phyloP scores from a whole-genome alignment of 129 eudicot species.

The Escallonia herrerae region DNA sequence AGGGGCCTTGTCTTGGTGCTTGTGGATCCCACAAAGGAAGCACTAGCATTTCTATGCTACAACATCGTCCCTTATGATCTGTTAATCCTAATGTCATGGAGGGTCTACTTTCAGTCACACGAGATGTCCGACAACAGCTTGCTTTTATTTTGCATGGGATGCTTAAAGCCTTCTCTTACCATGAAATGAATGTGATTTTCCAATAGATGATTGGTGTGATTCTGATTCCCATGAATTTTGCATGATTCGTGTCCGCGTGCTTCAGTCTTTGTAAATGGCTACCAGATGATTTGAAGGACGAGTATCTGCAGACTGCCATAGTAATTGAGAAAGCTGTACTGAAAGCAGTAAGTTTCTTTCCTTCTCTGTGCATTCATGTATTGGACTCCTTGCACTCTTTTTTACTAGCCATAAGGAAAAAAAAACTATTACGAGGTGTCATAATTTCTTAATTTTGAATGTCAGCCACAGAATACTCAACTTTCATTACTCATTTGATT shows the following conservation, averaged over 20 bases:
- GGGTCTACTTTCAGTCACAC: background rate
- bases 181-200: background rate
- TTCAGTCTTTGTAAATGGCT: slow-evolving; percentile 79
- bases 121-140: background rate
- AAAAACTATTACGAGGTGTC: background rate
- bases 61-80: no score
- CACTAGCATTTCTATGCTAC: no score
- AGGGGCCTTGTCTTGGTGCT: no score
- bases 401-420: no score
- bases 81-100: background rate
- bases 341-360: slow-evolving; percentile 44
- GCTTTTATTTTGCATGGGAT: background rate
- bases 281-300: slow-evolving; percentile 57
- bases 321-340: slow-evolving; percentile 54
- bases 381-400: no score
- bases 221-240: background rate
- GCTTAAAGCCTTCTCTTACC: background rate
- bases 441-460: background rate
- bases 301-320: slow-evolving; percentile 46
- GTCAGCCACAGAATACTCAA: background rate
- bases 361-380: background rate
- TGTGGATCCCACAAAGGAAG: no score
- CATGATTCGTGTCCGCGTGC: background rate
- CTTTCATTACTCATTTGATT: background rate
- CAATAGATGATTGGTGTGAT: background rate